Conservation (phyloP, 768 basidiomycete genomes). For the Kwoniella shandongensis region DNA sequence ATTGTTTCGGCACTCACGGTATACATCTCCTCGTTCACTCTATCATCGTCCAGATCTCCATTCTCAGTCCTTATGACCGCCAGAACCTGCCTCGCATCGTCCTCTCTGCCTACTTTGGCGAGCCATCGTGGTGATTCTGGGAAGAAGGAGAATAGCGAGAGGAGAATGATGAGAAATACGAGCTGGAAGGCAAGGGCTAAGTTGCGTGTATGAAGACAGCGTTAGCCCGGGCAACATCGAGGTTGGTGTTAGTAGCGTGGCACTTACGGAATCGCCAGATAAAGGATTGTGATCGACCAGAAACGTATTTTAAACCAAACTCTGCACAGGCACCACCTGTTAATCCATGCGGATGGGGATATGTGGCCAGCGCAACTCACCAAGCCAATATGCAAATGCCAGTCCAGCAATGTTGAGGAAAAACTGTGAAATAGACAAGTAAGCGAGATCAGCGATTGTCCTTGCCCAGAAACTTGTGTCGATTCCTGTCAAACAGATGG, state of each 20-base stretch:
- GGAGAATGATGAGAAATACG: conserved; percentile 33
- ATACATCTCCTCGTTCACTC: conserved; percentile 22
- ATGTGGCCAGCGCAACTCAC: background rate
- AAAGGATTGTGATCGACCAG: conserved; percentile 17
- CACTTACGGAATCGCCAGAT: conserved; percentile 29
- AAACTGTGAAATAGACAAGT: conserved; percentile 7
- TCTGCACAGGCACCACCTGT: no score
- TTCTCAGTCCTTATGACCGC: conserved; percentile 10
- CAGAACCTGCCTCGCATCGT: conserved; percentile 28
- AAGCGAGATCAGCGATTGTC: background rate
- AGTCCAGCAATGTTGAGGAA: conserved; percentile 27
- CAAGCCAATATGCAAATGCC: conserved; percentile 38
- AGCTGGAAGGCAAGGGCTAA: conserved; percentile 41
- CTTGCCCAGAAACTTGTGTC: no score
- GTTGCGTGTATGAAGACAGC: no score
- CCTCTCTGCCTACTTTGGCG: conserved; percentile 31
- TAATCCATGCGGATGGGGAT: no score
- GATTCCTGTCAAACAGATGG: no score
- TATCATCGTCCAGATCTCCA: conserved; percentile 19
- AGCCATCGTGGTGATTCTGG: conserved; percentile 47
- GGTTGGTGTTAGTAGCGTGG: no score
- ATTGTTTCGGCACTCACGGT: conserved; percentile 13
- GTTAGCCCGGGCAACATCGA: no score
- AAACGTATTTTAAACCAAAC: conserved; percentile 22
- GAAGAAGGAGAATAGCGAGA: conserved; percentile 24